Conservation (phyloP, 2,329 filamentous ascomycete genomes). For the Neoarthrinium moseri region DNA sequence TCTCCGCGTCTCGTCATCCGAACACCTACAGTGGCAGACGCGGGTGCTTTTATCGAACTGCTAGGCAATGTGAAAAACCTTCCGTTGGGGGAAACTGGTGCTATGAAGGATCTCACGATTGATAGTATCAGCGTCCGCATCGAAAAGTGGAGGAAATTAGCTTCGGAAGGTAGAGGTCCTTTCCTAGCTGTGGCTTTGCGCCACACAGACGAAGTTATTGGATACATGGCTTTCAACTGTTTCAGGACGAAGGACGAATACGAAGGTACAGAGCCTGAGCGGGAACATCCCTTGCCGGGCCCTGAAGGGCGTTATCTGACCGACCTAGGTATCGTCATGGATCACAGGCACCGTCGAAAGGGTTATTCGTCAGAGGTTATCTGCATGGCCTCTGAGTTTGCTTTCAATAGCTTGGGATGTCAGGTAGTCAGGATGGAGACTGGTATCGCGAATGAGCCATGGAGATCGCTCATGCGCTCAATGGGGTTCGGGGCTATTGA, state of each 20-base stretch:
- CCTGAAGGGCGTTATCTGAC: constrained; percentile 3
- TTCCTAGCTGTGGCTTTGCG: constrained; percentile 1
- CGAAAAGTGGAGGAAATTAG: not conserved
- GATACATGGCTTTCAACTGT: constrained; percentile 7
- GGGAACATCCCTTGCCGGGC: constrained; percentile 1
- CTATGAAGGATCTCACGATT: not conserved
- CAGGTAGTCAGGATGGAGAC: constrained; percentile 3
- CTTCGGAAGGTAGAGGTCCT: not conserved
- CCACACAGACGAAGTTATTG: constrained; percentile 4
- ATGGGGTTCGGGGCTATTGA: not conserved
- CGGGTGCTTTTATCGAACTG: not conserved
- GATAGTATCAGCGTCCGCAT: not conserved
- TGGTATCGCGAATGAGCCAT: not conserved
- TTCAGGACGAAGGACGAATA: not conserved
- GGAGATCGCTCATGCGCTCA: not conserved
- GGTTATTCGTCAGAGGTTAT: not conserved
- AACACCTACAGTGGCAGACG: not conserved
- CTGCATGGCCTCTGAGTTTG: not conserved
- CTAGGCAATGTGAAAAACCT: constrained; percentile 5
- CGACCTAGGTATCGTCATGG: constrained; percentile 2
- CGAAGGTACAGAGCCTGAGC: not conserved
- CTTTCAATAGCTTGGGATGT: not conserved
- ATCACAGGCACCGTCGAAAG: constrained; percentile 1
- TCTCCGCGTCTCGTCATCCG: constrained; percentile 2
- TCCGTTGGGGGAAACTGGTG: not conserved